Evolutionary conservation across 176 grass and related monocot genomes (phyloP).

Genomic region (Carex parvula): DNA sequence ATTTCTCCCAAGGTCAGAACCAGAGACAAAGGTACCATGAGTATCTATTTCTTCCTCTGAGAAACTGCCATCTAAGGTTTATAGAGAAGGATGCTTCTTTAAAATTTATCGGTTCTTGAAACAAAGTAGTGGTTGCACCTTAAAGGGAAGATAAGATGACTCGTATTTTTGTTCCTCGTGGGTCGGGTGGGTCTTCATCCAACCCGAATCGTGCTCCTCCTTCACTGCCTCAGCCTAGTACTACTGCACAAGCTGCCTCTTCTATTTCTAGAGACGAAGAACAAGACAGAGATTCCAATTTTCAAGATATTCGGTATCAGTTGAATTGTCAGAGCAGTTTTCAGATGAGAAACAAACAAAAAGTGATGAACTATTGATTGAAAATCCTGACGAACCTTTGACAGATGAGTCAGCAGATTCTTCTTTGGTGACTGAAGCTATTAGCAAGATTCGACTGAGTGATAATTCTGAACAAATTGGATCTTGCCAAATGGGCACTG

Average conservation of each 20-base stretch:
- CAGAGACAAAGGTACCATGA: constrained; percentile 46
- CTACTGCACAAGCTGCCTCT: constrained; percentile 30
- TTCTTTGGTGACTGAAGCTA: constrained; percentile 39
- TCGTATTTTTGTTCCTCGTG: constrained; percentile 90
- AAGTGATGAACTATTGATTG: constrained; percentile 38
- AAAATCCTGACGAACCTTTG: constrained; percentile 45
- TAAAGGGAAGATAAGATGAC: constrained; percentile 58
- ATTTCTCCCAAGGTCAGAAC: constrained; percentile 64
- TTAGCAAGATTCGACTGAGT: constrained; percentile 33
- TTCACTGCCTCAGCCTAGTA: constrained; percentile 33
- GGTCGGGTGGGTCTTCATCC: constrained; percentile 70
- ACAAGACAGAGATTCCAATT: constrained; percentile 29
- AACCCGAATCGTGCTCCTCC: constrained; percentile 48
- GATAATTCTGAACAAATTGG: constrained; percentile 44
- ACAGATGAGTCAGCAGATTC: constrained; percentile 31
- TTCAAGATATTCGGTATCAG: constrained; percentile 25
- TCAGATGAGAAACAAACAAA: constrained; percentile 36
- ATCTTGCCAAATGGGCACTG: constrained; percentile 29
- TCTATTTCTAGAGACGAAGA: constrained; percentile 39
- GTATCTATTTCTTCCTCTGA: constrained; percentile 28
- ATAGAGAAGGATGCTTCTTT: constrained; percentile 33
- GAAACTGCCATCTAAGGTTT: neutral
- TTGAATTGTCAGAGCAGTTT: constrained; percentile 31
- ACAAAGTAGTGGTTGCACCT: constrained; percentile 22
- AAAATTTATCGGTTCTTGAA: constrained; percentile 15